Evolutionary conservation across 2,329 filamentous ascomycete species (phyloP), one percentile per base, ranked within the genome.

Genomic region (Sarocladium kiliense): DNA sequence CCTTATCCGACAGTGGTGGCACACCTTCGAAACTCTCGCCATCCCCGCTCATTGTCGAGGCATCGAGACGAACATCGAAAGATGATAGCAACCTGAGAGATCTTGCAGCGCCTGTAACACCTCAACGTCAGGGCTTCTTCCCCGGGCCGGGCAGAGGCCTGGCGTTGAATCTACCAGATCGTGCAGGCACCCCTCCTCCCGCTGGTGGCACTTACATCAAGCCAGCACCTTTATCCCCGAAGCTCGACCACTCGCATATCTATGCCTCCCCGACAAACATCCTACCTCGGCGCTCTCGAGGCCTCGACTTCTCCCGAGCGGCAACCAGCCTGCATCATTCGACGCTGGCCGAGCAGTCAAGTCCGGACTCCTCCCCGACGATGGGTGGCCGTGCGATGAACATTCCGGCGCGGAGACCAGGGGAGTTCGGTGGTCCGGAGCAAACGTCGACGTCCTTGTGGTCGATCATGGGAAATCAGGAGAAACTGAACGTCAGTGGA

Each of bases 271-370:
- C 92, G 2, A 87, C 89, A 25, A 95, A 92, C 54, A 88, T 96
- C 47, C 80, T 97, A 7, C 93, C 93, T 18, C 85, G 93, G 60
- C 86, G 92, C 58, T 97, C 92, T 27, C 84, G 93, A 55, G 93
- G 93, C 42, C 78, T 97, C 58, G 93, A 97, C 72, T 97, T 96
- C 70, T 93, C 93, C 39, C 83, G 93, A 62, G 92, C 92, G 11
- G 94, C 91, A 59, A 97, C 93, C 11, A 96, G 92, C 67, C 78
- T 99, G 21, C 94, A 97, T 72, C 94, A 97, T 71, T 97, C 93
- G 16, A 97, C 89, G 0, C 81, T 97, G 9, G 92, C 93, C 55
- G 90, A 96, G 62, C 84, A 87, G 68, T 88, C 89, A 1, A 94
- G 89, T 4, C 91, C 92, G 3, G 91, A 96, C 68, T 94, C 91